These are phyloP conservation scores for Fusarium euwallaceae DNA, from an alignment of 2,329 filamentous ascomycete species.

Conservation along the genomic window DNA sequence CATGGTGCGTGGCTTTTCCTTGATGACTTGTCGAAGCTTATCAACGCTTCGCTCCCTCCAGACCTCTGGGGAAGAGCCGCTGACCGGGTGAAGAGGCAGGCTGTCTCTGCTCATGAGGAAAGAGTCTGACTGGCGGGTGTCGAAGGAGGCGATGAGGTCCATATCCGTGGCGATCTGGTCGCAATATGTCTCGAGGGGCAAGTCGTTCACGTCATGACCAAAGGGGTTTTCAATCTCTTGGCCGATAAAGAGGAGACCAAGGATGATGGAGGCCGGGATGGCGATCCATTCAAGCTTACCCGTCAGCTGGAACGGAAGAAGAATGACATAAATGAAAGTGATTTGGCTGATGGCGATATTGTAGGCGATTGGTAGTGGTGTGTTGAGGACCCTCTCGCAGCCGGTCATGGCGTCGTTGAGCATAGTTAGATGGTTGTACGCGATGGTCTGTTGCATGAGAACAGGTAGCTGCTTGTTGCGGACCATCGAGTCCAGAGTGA, in stretches of 20 bases:
- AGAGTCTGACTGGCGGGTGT: constrained; percentile 46
- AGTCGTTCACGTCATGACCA: constrained; percentile 84
- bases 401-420: constrained; percentile 80
- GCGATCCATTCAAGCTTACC: constrained; percentile 76
- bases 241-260: constrained; percentile 80
- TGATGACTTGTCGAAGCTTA: constrained; percentile 55
- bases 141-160: constrained; percentile 75
- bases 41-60: constrained; percentile 57
- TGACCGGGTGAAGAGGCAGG: constrained; percentile 68
- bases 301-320: constrained; percentile 85
- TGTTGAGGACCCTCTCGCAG: constrained; percentile 83
- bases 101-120: constrained; percentile 56
- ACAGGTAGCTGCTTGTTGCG: constrained; percentile 67
- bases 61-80: constrained; percentile 49
- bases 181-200: constrained; percentile 82
- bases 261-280: constrained; percentile 83
- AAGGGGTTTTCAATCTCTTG: constrained; percentile 89
- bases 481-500: constrained; percentile 74
- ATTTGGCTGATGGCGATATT: constrained; percentile 88
- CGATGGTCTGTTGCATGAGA: constrained; percentile 70
- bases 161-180: constrained; percentile 80
- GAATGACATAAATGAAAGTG: constrained; percentile 84
- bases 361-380: constrained; percentile 85
- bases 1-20: constrained; percentile 53
- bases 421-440: constrained; percentile 71